Conservation (phyloP, 805 yeast genomes). For the Metschnikowia aberdeeniae region DNA sequence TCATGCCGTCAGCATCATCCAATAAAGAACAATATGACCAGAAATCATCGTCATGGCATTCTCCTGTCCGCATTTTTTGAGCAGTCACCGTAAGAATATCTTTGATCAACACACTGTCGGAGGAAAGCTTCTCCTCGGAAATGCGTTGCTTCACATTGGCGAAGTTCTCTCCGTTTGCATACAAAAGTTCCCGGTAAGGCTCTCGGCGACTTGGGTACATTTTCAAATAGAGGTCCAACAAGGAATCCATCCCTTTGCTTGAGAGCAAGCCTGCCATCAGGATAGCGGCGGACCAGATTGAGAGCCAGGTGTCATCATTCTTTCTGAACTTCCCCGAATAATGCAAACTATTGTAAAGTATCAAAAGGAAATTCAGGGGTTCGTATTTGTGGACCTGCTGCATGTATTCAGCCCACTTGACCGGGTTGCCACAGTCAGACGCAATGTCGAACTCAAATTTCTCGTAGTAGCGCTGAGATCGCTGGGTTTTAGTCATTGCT, state of each 20-base stretch:
- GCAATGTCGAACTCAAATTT: slow-evolving; percentile 26
- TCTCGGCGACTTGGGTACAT: neutral
- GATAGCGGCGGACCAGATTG: slow-evolving; percentile 6
- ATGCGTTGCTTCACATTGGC: neutral
- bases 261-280: too few species aligned
- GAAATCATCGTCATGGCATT: neutral
- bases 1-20: neutral
- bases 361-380: neutral
- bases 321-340: slow-evolving; percentile 3
- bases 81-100: neutral
- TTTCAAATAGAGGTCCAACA: neutral
- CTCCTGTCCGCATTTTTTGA: neutral
- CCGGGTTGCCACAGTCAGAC: slow-evolving; percentile 12
- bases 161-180: neutral
- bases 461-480: slow-evolving; percentile 30
- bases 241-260: too few species aligned
- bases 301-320: slow-evolving; percentile 7
- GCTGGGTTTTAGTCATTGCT: slow-evolving; percentile 25
- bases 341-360: slow-evolving; percentile 25
- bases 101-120: neutral
- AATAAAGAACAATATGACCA: neutral
- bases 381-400: slow-evolving; percentile 21
- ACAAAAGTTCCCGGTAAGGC: slow-evolving; percentile 1
- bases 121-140: neutral
- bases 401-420: slow-evolving; percentile 33